phyloP scores from a whole-genome alignment of 192 early-diverging fungal genomes.

The Endogone sp. region DNA sequence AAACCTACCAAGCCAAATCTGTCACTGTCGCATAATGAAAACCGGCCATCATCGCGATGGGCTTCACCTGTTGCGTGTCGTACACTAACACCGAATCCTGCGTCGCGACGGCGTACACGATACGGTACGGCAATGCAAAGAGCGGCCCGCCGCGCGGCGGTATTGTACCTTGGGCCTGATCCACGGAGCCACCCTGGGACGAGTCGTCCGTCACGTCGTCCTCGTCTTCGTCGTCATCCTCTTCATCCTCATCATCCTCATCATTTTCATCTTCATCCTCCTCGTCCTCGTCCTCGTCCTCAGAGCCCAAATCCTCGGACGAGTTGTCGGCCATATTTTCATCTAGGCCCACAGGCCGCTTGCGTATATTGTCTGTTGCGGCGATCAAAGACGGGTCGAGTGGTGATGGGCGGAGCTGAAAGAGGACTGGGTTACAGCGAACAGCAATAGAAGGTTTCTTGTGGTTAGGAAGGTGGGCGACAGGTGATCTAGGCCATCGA shows the following conservation, averaged over 20 bases:
- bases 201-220: too few species aligned
- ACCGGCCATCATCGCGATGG: constrained; percentile 70
- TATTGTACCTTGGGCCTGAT: too few species aligned
- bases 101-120: constrained; percentile 83
- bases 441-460: constrained; percentile 76
- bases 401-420: constrained; percentile 30
- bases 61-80: constrained; percentile 72
- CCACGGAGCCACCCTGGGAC: too few species aligned
- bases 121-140: constrained; percentile 62
- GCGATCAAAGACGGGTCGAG: too few species aligned
- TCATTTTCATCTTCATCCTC: too few species aligned
- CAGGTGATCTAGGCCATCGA: constrained; percentile 49
- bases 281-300: too few species aligned
- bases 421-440: constrained; percentile 62
- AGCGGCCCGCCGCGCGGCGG: constrained; percentile 19
- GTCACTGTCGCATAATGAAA: constrained; percentile 89
- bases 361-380: too few species aligned
- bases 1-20: constrained; percentile 80
- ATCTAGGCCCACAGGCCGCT: too few species aligned
- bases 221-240: too few species aligned
- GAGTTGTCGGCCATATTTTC: too few species aligned
- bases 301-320: too few species aligned
- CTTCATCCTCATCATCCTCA: too few species aligned
- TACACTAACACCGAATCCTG: constrained; percentile 82
- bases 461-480: constrained; percentile 65